Base-by-base conservation (phyloP, 2,329 filamentous ascomycete genomes). In the Ophiostoma sp. region DNA sequence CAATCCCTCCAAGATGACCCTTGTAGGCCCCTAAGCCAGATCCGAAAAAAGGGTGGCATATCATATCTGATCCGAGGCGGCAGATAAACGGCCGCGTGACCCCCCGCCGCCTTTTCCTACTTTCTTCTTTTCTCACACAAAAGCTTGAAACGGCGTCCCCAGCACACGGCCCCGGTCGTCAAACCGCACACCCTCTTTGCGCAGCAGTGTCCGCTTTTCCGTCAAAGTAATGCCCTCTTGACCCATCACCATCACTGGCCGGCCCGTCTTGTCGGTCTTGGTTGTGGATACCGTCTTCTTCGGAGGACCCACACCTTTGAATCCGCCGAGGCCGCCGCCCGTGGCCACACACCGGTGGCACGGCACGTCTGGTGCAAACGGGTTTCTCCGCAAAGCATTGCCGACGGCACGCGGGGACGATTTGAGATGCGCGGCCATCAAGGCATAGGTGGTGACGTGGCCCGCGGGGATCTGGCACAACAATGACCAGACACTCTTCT, bases 271-370 rank as follows among this genome's bases (percentile, higher is more conserved):
- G 48, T 39, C 28, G 1, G 25, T 11, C 7, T 36, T 93, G 92
- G 81, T 89, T 88, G 61, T 86, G 68, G 61, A 42, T 11, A 89
- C 90, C 0, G 89, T 57, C 57, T 45, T 55, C 0, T n/a, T 59
- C n/a, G 17, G 85, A 3, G 89, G 86, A 85, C 89, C 90, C 76
- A 88, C 86, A 2, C 91, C 91, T 81, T 90, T 89, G 83, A 93
- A 93, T 0, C 91, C 91, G 57, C 92, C 92, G 28, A 94, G 81
- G n/a, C 86, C 85, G 15, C 92, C 91, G 70, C 90, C 91, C 55
- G 89, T 91, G 6, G 92, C 92, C 64, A 97, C 88, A 28, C 95
- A 91, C 11, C 94, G 87, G 81, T 97, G 93, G 75, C 93, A 97
- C 0, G 93, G 94, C 4, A 95, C 91, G 45, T 89, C 87, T 0